Evolutionary conservation across 176 grass and related monocot species (phyloP).

Genomic region (Aegilops sharonensis): DNA sequence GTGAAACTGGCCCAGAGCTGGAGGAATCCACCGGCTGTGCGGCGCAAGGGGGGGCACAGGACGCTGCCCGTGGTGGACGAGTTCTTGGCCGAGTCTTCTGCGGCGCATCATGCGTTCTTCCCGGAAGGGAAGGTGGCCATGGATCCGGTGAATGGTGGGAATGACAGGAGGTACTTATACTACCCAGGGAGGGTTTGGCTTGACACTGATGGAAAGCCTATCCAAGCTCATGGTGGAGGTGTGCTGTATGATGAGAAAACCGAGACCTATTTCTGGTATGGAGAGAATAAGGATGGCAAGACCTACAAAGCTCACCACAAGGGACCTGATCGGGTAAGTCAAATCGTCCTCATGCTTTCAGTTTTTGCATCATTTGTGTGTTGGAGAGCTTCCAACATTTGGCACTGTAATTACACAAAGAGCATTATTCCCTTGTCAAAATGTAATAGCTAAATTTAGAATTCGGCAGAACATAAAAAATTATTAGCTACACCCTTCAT

Average conservation of each 20-base stretch:
- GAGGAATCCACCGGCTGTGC: slow-evolving; percentile 71
- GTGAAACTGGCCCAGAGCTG: slow-evolving; percentile 44
- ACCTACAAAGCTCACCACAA: slow-evolving; percentile 72
- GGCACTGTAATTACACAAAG: background rate
- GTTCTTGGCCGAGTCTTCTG: slow-evolving; percentile 75
- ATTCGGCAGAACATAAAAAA: background rate
- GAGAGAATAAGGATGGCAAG: slow-evolving; percentile 87
- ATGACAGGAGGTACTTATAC: slow-evolving; percentile 47
- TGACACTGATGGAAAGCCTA: slow-evolving; percentile 77
- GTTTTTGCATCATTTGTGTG: background rate
- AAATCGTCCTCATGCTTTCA: background rate
- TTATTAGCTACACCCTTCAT: background rate
- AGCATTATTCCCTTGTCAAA: background rate
- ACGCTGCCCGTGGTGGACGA: slow-evolving; percentile 66
- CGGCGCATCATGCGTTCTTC: slow-evolving; percentile 72
- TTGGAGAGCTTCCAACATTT: background rate
- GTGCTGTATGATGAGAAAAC: slow-evolving; percentile 58
- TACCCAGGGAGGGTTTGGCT: slow-evolving; percentile 76
- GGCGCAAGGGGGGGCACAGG: slow-evolving; percentile 62
- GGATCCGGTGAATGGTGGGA: slow-evolving; percentile 42
- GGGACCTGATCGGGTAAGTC: slow-evolving; percentile 63
- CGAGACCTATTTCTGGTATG: slow-evolving; percentile 76
- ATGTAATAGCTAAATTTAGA: slow-evolving; percentile 18
- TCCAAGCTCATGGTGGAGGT: slow-evolving; percentile 85
- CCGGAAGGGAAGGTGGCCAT: slow-evolving; percentile 40